phyloP scores from a whole-genome alignment of 345 rosid species.

The Brassica carinata region DNA sequence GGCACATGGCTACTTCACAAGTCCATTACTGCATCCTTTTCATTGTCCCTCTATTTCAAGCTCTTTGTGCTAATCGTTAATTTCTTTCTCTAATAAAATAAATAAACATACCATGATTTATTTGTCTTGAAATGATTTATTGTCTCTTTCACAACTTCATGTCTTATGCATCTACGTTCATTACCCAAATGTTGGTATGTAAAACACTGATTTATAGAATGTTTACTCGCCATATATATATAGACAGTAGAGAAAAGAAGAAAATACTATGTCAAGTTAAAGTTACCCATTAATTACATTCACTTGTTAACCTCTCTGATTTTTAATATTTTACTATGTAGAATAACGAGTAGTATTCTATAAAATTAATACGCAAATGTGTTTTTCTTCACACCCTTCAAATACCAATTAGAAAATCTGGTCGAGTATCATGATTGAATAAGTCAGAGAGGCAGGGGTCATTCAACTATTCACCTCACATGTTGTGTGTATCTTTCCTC shows the following conservation, averaged over 20 bases:
- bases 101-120: neutral
- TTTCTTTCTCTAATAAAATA: neutral
- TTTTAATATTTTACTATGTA: neutral
- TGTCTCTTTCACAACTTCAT: neutral
- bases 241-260: neutral
- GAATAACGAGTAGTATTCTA: neutral
- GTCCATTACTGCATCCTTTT: constrained; percentile 16
- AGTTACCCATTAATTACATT: neutral
- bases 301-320: neutral
- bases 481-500: constrained; percentile 9
- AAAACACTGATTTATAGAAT: neutral
- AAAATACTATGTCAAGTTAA: neutral
- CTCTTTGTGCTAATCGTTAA: constrained; percentile 1
- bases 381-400: neutral
- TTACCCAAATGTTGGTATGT: neutral
- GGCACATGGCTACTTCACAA: constrained; percentile 31
- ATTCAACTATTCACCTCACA: constrained; percentile 2
- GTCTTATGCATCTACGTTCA: neutral
- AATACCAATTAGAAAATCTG: neutral
- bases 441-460: neutral
- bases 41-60: constrained; percentile 25
- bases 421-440: constrained; percentile 7
- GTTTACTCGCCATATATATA: neutral
- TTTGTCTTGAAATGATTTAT: too few species aligned
- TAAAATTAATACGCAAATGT: neutral